Evolutionary conservation across 2,329 filamentous ascomycete genomes (phyloP).

Genomic region (Drechslera avenae): DNA sequence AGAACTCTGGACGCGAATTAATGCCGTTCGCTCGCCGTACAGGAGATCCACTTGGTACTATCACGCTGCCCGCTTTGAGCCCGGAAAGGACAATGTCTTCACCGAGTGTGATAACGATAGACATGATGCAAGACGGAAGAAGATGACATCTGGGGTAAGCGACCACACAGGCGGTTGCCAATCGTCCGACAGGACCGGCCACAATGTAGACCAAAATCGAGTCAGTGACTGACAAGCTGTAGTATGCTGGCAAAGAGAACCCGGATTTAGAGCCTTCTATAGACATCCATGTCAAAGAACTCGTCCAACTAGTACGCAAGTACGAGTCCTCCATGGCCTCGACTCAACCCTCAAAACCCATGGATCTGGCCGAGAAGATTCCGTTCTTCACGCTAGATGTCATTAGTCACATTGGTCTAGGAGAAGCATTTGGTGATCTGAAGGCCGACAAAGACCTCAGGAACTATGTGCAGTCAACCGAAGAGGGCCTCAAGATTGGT

Average conservation of each 20-base stretch:
- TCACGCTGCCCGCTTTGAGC: constrained; percentile 57
- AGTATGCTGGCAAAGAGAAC: constrained; percentile 64
- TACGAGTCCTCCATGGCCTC: constrained; percentile 43
- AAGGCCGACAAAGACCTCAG: constrained; percentile 57
- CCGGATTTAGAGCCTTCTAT: constrained; percentile 57
- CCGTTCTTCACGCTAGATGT: constrained; percentile 62
- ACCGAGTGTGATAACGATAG: constrained; percentile 56
- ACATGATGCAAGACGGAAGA: constrained; percentile 52
- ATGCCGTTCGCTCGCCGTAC: constrained; percentile 50
- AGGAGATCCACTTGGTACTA: constrained; percentile 47
- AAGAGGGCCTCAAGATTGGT: constrained; percentile 40
- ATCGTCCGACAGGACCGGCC: background rate
- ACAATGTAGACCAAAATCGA: background rate
- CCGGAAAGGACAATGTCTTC: constrained; percentile 61
- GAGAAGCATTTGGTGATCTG: constrained; percentile 59
- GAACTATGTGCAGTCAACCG: constrained; percentile 52
- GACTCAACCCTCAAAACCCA: constrained; percentile 36
- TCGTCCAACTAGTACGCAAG: constrained; percentile 58
- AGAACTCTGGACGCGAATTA: constrained; percentile 54
- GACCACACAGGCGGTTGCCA: background rate
- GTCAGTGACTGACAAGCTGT: constrained; percentile 7
- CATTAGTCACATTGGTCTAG: constrained; percentile 60
- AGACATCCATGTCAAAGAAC: constrained; percentile 54
- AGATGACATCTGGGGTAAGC: constrained; percentile 57
- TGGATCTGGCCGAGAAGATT: constrained; percentile 57